Evolutionary conservation across 345 rosid species (phyloP).

Genomic region (Corchorus capsularis): DNA sequence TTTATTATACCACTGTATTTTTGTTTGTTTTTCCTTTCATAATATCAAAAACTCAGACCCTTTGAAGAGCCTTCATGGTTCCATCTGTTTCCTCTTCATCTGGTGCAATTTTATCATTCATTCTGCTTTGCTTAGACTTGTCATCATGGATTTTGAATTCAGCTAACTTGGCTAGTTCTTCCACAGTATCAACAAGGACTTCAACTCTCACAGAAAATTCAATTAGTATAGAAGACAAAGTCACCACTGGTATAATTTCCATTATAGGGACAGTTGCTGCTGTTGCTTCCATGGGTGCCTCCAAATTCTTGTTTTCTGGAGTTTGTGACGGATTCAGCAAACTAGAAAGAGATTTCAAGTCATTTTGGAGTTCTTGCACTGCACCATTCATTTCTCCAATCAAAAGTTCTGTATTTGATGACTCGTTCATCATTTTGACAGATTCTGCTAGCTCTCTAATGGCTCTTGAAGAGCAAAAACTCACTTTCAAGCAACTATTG

Average conservation of each 20-base stretch:
- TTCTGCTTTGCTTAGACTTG: conserved; percentile 29
- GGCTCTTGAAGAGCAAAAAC: conserved; percentile 38
- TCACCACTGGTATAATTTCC: conserved; percentile 39
- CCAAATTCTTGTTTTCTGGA: conserved; percentile 11
- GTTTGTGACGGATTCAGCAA: conserved; percentile 4
- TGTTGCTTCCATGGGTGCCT: conserved; percentile 2
- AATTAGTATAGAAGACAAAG: conserved; percentile 38
- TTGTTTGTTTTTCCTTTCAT: background rate
- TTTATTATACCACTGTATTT: background rate
- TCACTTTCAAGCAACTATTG: conserved; percentile 33
- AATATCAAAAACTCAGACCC: background rate
- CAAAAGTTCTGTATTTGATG: conserved; percentile 29
- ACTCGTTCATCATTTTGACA: conserved; percentile 38
- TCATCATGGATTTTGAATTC: conserved; percentile 29
- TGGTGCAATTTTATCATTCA: conserved; percentile 5
- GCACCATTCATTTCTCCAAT: conserved; percentile 39
- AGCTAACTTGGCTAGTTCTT: conserved; percentile 36
- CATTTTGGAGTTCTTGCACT: conserved; percentile 39
- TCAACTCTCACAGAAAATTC: conserved; percentile 42
- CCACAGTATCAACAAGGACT: conserved; percentile 31
- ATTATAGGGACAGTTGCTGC: conserved; percentile 22
- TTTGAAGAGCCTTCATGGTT: conserved; percentile 10
- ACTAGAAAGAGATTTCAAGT: conserved; percentile 29
- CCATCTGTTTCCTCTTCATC: conserved; percentile 14
- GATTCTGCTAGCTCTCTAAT: conserved; percentile 36